Evolutionary conservation across 2,329 filamentous ascomycete genomes (phyloP).

Genomic region (Nothopassalora personata): DNA sequence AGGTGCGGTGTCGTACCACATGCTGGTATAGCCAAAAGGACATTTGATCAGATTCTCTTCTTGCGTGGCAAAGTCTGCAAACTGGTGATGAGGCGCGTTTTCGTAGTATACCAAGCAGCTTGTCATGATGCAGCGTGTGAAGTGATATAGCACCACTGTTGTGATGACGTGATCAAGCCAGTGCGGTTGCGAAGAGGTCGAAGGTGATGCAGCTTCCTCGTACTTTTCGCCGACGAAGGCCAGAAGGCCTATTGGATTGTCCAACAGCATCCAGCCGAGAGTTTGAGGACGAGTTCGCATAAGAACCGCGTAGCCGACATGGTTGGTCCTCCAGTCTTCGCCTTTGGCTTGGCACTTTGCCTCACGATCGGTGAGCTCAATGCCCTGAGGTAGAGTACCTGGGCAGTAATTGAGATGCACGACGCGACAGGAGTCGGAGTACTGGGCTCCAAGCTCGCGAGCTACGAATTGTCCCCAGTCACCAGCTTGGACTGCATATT

Average conservation of each 20-base stretch:
- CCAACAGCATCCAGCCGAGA: conserved; percentile 39
- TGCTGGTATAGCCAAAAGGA: conserved; percentile 37
- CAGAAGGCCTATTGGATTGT: conserved; percentile 42
- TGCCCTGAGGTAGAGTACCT: conserved; percentile 31
- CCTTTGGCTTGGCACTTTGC: conserved; percentile 29
- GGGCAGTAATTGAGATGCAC: conserved; percentile 42
- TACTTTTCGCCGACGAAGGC: conserved; percentile 44
- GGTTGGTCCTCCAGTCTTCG: conserved; percentile 36
- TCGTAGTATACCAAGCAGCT: conserved; percentile 37
- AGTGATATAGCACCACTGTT: conserved; percentile 36
- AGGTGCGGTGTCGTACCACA: conserved; percentile 36
- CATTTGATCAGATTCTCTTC: conserved; percentile 35
- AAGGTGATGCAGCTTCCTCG: conserved; percentile 35
- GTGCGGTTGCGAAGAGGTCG: conserved; percentile 29
- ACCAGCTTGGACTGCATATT: conserved; percentile 37
- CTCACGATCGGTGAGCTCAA: conserved; percentile 33
- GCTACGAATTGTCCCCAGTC: conserved; percentile 41
- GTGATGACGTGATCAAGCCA: conserved; percentile 32
- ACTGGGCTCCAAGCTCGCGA: conserved; percentile 35
- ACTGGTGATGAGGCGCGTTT: conserved; percentile 36
- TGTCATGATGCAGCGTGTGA: conserved; percentile 36
- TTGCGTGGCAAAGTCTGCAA: conserved; percentile 34
- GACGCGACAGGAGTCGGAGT: conserved; percentile 34
- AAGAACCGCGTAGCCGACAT: conserved; percentile 40
- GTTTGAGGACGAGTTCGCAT: conserved; percentile 43